Conservation (phyloP, 1,139 yeast species). For the Scheffersomyces quercinus region DNA sequence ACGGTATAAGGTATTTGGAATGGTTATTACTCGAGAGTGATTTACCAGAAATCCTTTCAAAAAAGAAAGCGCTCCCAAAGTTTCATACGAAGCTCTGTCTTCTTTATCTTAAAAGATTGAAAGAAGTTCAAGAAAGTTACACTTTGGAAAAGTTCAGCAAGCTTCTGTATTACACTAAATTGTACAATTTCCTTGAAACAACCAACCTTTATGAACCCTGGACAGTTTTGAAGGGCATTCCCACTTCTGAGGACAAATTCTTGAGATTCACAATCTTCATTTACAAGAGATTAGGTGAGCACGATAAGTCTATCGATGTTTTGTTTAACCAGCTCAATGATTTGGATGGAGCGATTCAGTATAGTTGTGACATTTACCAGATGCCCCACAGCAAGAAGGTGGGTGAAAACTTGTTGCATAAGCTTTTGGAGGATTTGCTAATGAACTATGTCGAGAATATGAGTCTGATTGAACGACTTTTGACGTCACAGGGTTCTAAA, state of each 20-base stretch:
- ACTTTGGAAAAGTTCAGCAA: slow-evolving; percentile 14
- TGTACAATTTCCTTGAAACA: slow-evolving; percentile 36
- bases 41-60: slow-evolving; percentile 36
- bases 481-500: slow-evolving; percentile 51
- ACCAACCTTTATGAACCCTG: slow-evolving; percentile 47
- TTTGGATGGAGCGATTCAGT: slow-evolving; percentile 55
- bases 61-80: slow-evolving; percentile 31
- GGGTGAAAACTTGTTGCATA: slow-evolving; percentile 44
- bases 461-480: slow-evolving; percentile 43
- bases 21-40: slow-evolving; percentile 48
- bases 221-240: slow-evolving; percentile 40
- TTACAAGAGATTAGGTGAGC: slow-evolving; percentile 59
- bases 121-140: slow-evolving; percentile 14
- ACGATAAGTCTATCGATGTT: slow-evolving; percentile 64
- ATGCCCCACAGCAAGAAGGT: slow-evolving; percentile 29
- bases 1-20: slow-evolving; percentile 62
- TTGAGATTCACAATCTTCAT: slow-evolving; percentile 57
- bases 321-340: slow-evolving; percentile 61
- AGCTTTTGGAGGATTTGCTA: slow-evolving; percentile 39
- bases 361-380: slow-evolving; percentile 55
- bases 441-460: slow-evolving; percentile 32
- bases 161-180: slow-evolving; percentile 29
- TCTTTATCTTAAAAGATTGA: slow-evolving; percentile 48
- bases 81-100: slow-evolving; percentile 58
- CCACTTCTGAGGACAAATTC: slow-evolving; percentile 35